A percentile compares a stretch with the other conserved stretches of the same genome.
Evolutionary conservation across 331 rosid genomes (phyloP).

Genomic region (Acacia pycnantha): DNA sequence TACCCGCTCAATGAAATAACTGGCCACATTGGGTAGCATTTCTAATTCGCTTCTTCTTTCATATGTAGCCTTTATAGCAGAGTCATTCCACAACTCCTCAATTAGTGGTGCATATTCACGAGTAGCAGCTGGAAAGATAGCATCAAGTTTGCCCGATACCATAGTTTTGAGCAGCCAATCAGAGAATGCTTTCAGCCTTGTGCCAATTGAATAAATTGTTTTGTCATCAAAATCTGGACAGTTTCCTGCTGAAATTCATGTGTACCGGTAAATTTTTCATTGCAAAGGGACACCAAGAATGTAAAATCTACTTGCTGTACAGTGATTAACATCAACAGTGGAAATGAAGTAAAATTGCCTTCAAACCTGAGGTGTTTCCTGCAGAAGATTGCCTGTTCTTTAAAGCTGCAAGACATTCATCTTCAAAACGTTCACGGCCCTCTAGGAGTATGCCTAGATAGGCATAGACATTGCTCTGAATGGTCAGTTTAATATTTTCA

Average conservation of each 20-base stretch:
- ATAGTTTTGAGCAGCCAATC: conserved; percentile 98
- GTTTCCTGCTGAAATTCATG: conserved; percentile 56
- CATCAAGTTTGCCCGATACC: conserved; percentile 90
- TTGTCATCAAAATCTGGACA: conserved; percentile 36
- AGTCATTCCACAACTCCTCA: conserved; percentile 87
- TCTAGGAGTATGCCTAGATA: conserved; percentile 96
- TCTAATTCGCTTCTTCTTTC: conserved; percentile 86
- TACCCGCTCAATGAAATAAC: conserved; percentile 94
- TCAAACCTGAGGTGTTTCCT: conserved; percentile 51
- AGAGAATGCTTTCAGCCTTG: conserved; percentile 89
- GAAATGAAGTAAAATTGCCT: conserved; percentile 16
- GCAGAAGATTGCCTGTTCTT: conserved; percentile 44
- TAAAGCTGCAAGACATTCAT: conserved; percentile 58
- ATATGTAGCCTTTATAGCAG: conserved; percentile 87
- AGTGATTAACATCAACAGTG: background rate
- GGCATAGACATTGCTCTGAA: conserved; percentile 87
- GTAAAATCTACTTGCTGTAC: background rate
- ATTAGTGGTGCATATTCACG: conserved; percentile 93
- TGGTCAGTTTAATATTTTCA: conserved; percentile 75
- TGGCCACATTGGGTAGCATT: conserved; percentile 84
- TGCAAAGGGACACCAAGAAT: conserved; percentile 4
- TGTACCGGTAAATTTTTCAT: conserved; percentile 21
- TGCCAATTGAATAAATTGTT: conserved; percentile 75
- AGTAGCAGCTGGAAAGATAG: conserved; percentile 96
- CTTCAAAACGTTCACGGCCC: conserved; percentile 98